Base-by-base conservation (phyloP, 768 basidiomycete genomes). In the Auriscalpium vulgare region DNA sequence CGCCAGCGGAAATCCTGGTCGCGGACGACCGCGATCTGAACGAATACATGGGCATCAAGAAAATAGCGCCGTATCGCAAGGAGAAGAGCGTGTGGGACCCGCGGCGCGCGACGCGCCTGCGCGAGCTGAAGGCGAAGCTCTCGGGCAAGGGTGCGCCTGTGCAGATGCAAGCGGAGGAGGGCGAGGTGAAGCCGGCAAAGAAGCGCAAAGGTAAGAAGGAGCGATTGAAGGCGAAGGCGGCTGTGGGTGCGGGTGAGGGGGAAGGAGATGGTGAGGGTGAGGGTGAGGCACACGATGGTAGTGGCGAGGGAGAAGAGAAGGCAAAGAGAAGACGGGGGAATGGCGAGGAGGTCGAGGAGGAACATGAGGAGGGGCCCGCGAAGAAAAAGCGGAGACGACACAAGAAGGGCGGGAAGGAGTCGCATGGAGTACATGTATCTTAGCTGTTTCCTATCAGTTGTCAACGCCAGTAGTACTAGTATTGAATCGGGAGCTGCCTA, bases 1-100 rank as follows among this genome's bases (percentile, higher is more conserved):
- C 84, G 1, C 83, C 95, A 0, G 82, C 78, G 4, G 95, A 99
- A 64, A 91, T 98, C 59, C 77, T 99, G 23, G 78, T 91, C 65
- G 94, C 95, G 7, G 91, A 86, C 3, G 95, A 99, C 70, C 77
- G 83, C 54, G 97, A 99, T 67, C 79, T 99, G 50, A 99, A 98
- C 72, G 78, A 89, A 56, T 92, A 92, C 69, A 80, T 95, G 71
- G 82, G 87, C 46, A 75, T 98, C 63, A 95, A 91, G 72, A 88
- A 88, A 68, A 79, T 91, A 61, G 97, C 95, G 14, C 91, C 97
- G 7, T 98, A 97, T 69, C 83, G 90, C 45, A 75, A 81, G 47
- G 77, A 80, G 34, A 74, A 69, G 63, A 70, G 65, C n/a, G 74
- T 69, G 36, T 91, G 85, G 84, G 88, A 88, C 64, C 69, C 75